phyloP scores from a whole-genome alignment of 805 yeast species.

The Cyberlindnera subsufficiens region DNA sequence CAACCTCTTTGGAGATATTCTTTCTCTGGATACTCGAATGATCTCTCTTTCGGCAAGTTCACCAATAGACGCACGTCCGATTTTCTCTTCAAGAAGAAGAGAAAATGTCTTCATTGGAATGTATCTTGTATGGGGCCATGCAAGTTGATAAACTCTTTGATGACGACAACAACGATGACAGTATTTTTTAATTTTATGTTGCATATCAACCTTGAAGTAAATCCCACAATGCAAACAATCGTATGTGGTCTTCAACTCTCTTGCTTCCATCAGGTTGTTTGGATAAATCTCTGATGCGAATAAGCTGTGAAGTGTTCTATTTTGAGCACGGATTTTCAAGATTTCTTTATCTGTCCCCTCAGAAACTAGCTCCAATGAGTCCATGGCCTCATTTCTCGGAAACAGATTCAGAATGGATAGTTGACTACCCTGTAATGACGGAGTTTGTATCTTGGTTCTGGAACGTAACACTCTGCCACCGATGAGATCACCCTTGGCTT shows the following conservation, averaged over 20 bases:
- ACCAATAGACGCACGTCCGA: constrained; percentile 5
- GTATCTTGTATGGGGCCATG: constrained; percentile 23
- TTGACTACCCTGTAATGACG: no score
- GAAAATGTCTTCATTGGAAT: not conserved
- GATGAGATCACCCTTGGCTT: constrained; percentile 4
- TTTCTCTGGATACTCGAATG: not conserved
- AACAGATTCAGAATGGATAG: constrained; percentile 1
- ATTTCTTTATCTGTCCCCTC: not conserved
- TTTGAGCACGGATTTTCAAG: constrained; percentile 8
- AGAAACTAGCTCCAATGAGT: constrained; percentile 5
- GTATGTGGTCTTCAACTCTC: constrained; percentile 9
- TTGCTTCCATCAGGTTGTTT: not conserved
- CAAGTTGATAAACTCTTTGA: constrained; percentile 17
- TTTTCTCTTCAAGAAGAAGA: constrained; percentile 2
- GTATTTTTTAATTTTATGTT: constrained; percentile 8
- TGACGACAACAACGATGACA: constrained; percentile 26
- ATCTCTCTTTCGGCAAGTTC: not conserved
- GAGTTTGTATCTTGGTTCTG: constrained; percentile 1
- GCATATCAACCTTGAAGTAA: constrained; percentile 14
- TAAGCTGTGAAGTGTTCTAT: constrained; percentile 20
- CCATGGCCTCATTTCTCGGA: constrained; percentile 10
- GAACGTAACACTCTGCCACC: constrained; percentile 15
- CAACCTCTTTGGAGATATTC: not conserved
- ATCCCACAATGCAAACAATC: constrained; percentile 27
- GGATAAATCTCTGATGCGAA: constrained; percentile 13